These are phyloP conservation scores for Leucoagaricus sp. DNA, from an alignment of 1,284 basidiomycete species.

Conservation along the genomic window DNA sequence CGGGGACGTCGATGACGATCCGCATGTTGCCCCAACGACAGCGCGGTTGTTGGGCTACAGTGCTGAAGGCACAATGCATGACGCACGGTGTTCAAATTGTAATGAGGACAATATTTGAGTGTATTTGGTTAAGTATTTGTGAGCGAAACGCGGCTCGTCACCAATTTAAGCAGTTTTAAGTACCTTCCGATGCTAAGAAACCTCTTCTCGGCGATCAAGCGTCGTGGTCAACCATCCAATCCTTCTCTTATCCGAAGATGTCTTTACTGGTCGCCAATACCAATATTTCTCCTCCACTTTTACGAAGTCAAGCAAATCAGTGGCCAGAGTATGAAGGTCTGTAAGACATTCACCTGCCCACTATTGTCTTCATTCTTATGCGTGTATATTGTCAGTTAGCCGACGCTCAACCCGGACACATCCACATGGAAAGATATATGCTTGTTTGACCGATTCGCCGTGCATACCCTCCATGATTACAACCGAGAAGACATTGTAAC, in stretches of 20 bases:
- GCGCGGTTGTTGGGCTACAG: too few relatives aligned
- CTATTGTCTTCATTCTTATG: conserved; percentile 5
- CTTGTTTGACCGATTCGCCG: conserved; percentile 58
- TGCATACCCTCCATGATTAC: conserved; percentile 38
- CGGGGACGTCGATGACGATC: too few relatives aligned
- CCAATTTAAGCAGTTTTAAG: too few relatives aligned
- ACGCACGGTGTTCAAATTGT: too few relatives aligned
- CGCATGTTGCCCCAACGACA: too few relatives aligned
- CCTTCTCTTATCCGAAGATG: conserved; percentile 1
- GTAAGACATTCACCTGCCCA: not conserved
- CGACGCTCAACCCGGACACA: conserved; percentile 73
- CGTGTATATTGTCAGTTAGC: conserved; percentile 49
- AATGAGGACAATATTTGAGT: too few relatives aligned
- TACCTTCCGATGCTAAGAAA: not conserved
- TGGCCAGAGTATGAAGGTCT: conserved; percentile 78
- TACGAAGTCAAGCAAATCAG: conserved; percentile 56
- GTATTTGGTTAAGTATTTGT: not conserved
- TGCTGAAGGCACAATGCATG: too few relatives aligned
- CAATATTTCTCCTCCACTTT: conserved; percentile 50
- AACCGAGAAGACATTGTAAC: conserved; percentile 67
- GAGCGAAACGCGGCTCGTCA: too few relatives aligned
- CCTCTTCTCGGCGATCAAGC: not conserved
- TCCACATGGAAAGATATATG: conserved; percentile 63
- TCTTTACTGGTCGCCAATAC: conserved; percentile 58
- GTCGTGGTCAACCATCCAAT: not conserved